phyloP scores from a whole-genome alignment of 331 rosid genomes.

The Cydonia oblonga region DNA sequence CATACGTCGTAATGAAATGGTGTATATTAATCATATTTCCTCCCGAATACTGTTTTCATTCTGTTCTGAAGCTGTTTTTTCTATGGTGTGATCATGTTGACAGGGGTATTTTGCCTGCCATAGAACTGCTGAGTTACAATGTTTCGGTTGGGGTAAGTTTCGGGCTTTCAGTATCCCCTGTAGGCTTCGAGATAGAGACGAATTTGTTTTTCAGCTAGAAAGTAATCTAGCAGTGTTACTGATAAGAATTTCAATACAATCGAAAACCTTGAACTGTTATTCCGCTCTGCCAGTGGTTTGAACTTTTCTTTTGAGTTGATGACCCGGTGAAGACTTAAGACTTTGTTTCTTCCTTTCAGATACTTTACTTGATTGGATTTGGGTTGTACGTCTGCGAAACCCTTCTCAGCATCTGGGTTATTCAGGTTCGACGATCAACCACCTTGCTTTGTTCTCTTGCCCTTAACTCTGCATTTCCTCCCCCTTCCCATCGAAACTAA shows the following conservation, averaged over 20 bases:
- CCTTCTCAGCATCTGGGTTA: constrained; percentile 70
- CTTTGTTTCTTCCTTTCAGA: constrained; percentile 26
- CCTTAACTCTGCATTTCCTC: neutral
- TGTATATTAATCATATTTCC: neutral
- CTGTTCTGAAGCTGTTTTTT: constrained; percentile 20
- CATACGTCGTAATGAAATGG: neutral
- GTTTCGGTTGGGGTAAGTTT: constrained; percentile 58
- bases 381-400: constrained; percentile 54
- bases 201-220: neutral
- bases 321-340: neutral
- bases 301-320: constrained; percentile 2
- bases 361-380: constrained; percentile 68
- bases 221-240: neutral
- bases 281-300: neutral
- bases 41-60: neutral
- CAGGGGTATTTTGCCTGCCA: constrained; percentile 88
- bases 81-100: constrained; percentile 21
- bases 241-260: neutral
- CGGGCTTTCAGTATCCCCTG: neutral
- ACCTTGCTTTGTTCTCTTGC: neutral
- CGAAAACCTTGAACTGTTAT: neutral
- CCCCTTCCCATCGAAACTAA: neutral
- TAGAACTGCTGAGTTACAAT: constrained; percentile 31
- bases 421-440: constrained; percentile 52
- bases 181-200: neutral